Conservation (phyloP, 805 yeast species). For the Isabelozyma heimii region DNA sequence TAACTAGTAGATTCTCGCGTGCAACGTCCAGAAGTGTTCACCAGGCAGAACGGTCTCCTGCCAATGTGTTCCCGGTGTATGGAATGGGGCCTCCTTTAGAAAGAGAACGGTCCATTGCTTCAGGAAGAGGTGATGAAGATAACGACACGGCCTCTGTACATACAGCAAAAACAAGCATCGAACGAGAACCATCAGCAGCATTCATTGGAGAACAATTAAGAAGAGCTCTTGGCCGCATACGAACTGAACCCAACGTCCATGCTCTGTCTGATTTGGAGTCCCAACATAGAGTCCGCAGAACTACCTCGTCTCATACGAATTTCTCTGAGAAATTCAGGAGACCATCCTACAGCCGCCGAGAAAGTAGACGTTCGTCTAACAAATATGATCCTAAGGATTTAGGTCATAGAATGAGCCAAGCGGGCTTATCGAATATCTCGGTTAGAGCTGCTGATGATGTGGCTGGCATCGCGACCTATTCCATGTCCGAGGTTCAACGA, state of each 20-base stretch:
- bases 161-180: background rate
- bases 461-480: conserved; percentile 10
- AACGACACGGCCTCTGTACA: background rate
- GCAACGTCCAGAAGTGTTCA: conserved; percentile 2
- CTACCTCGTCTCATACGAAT: background rate
- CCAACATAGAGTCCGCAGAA: background rate
- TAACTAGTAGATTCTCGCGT: conserved; percentile 6
- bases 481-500: background rate
- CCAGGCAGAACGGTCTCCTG: conserved; percentile 47
- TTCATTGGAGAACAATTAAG: conserved; percentile 18
- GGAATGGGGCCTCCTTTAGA: conserved; percentile 71
- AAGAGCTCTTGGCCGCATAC: conserved; percentile 12
- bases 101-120: conserved; percentile 58
- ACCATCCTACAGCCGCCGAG: background rate
- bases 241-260: background rate
- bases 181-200: conserved; percentile 12
- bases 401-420: conserved; percentile 9
- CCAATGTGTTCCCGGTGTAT: conserved; percentile 75
- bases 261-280: conserved; percentile 6
- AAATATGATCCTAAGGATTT: conserved; percentile 1
- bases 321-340: background rate
- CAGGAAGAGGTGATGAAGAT: conserved; percentile 7
- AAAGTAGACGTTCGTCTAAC: background rate
- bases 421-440: conserved; percentile 12
- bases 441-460: conserved; percentile 12